Evolutionary conservation across 768 basidiomycete species (phyloP), one percentile per base, ranked within the genome.

Genomic region (Trametes cubensis): DNA sequence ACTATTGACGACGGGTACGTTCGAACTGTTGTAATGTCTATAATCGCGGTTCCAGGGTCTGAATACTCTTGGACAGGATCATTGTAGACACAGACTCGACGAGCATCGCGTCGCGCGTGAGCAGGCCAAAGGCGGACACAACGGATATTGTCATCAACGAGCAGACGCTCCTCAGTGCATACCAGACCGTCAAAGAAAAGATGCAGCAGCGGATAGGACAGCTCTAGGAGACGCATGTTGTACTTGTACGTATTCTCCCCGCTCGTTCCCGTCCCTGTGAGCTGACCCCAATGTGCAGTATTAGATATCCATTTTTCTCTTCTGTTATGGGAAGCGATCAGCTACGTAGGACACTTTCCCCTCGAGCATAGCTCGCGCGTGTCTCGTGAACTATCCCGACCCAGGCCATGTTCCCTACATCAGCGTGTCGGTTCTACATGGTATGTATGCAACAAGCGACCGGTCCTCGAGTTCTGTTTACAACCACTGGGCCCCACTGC

Each of bases 91-190:
- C 96, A 0, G 97, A 99, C 73, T 81, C 95, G 3, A 85, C 93
- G 0, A 90, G 95, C n/a, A 97, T 98, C 72, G 94, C 95, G 0
- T 93, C 94, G 34, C 80, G 97, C 55, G 97, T 98, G 55, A 95
- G 92, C 69, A 79, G 95, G 65, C 93, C 97, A 45, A 88, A 87
- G 65, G 89, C 96, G 17, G 97, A 98, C 74, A 88, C 95, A 54
- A 90, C 89, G 40, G 95, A 98, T 68, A 97, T 99, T 65, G 89
- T 95, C 64, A 96, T 99, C 81, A 98, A 99, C 80, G 97, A 99
- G 78, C 95, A 97, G 78, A 95, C 94, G 10, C 82, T 97, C 62
- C 82, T 96, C 83, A 95, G 80, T 71, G 95, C 95, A 30, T 97
- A 95, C 79, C 87, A 91, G 79, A 92, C 90, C 0, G 87, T 94